Conservation (phyloP, 257 asterid genomes). For the Solanum neorickii region DNA sequence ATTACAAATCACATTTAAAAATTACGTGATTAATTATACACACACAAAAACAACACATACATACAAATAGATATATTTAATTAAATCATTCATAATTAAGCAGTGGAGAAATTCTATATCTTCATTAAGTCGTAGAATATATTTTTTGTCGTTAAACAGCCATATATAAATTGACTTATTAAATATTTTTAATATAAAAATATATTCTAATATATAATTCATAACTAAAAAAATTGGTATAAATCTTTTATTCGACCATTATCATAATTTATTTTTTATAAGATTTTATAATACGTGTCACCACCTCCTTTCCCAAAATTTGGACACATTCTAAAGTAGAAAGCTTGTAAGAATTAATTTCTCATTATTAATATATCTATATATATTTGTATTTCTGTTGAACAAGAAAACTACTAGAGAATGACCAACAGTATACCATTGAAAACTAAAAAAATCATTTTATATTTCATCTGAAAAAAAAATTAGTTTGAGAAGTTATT, state of each 20-base stretch:
- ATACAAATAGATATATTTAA: no score
- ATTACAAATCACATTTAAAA: not conserved
- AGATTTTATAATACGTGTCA: not conserved
- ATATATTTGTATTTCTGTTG: not conserved
- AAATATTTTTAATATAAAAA: not conserved
- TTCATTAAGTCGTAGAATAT: not conserved
- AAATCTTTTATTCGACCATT: not conserved
- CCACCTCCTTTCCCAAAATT: not conserved
- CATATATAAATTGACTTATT: not conserved
- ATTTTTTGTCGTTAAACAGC: not conserved
- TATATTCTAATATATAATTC: not conserved
- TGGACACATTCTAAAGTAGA: not conserved
- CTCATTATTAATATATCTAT: not conserved
- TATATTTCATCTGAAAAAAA: not conserved
- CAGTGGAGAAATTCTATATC: not conserved
- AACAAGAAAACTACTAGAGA: not conserved
- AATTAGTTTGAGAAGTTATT: not conserved
- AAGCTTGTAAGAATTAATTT: not conserved
- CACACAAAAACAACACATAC: not conserved
- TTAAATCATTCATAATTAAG: no score
- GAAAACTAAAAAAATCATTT: not conserved
- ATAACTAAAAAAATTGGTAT: not conserved
- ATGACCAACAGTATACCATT: not conserved
- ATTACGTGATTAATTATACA: not conserved
- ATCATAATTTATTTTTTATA: not conserved